Conservation (phyloP, 768 basidiomycete species). For the Sporobolomyces pararoseus region DNA sequence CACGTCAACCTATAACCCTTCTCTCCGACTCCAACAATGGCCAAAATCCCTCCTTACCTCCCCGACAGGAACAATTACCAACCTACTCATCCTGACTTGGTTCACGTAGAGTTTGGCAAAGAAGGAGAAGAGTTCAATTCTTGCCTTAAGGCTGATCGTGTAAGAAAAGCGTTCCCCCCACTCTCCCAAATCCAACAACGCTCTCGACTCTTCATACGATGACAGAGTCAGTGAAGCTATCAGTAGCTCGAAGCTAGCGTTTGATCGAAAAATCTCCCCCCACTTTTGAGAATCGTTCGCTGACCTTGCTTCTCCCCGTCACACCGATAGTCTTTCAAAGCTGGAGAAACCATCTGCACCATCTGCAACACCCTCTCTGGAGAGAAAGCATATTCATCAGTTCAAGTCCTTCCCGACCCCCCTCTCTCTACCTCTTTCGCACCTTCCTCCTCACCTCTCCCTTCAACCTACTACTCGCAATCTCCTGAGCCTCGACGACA, state of each 20-base stretch:
- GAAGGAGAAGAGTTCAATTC: slow-evolving; percentile 38
- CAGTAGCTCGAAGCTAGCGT: too few relatives aligned
- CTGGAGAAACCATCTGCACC: slow-evolving; percentile 26
- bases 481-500: slow-evolving; percentile 47
- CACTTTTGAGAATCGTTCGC: not conserved
- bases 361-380: slow-evolving; percentile 39
- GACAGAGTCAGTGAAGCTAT: too few relatives aligned
- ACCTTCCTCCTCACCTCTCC: not conserved
- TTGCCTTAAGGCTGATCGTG: slow-evolving; percentile 36
- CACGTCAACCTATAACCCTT: too few relatives aligned
- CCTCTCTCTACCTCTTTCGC: slow-evolving; percentile 18
- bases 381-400: slow-evolving; percentile 38
- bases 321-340: slow-evolving; percentile 25
- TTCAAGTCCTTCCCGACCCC: slow-evolving; percentile 39
- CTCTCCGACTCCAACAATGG: slow-evolving; percentile 3
- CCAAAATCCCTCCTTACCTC: slow-evolving; percentile 33
- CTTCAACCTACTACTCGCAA: not conserved
- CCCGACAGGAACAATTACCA: slow-evolving; percentile 29
- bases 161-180: slow-evolving; percentile 9
- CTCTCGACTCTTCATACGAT: not conserved
- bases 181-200: not conserved
- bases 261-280: too few relatives aligned
- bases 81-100: slow-evolving; percentile 28
- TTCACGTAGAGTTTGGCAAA: slow-evolving; percentile 31
- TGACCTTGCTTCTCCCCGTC: not conserved